Percentiles rank a stretch among this genome's conserved stretches.
phyloP scores from a whole-genome alignment of 345 rosid species.

The Passiflora organensis region DNA sequence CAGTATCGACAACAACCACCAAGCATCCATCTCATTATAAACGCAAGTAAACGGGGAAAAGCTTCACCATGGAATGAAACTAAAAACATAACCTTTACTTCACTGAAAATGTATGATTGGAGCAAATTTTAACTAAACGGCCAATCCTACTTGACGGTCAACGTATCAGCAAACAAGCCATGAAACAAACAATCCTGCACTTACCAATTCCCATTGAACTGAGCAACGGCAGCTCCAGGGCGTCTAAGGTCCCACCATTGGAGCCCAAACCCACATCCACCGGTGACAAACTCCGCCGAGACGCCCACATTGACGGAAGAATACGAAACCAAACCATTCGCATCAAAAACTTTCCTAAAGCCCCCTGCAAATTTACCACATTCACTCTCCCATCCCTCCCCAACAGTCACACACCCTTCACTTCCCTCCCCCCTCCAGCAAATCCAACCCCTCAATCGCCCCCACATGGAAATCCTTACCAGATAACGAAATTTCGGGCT shows the following conservation, averaged over 20 bases:
- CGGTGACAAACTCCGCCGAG: constrained; percentile 78
- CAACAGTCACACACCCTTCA: constrained; percentile 54
- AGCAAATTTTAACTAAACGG: too few species aligned
- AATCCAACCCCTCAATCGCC: constrained; percentile 52
- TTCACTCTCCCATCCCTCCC: constrained; percentile 48
- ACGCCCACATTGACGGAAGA: constrained; percentile 80
- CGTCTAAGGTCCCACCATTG: constrained; percentile 91
- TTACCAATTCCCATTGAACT: constrained; percentile 74
- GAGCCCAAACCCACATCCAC: constrained; percentile 74
- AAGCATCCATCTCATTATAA: too few species aligned
- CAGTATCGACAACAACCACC: too few species aligned
- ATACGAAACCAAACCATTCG: constrained; percentile 68
- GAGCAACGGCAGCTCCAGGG: constrained; percentile 63
- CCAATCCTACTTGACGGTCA: too few species aligned
- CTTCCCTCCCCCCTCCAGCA: constrained; percentile 46
- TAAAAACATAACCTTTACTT: too few species aligned
- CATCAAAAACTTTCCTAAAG: constrained; percentile 53
- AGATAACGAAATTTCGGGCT: constrained; percentile 29
- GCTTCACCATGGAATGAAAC: too few species aligned
- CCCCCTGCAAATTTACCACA: constrained; percentile 33
- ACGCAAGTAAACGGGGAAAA: too few species aligned
- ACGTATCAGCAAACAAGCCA: too few species aligned
- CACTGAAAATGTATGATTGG: too few species aligned
- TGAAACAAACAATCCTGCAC: constrained; percentile 12
- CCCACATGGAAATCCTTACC: constrained; percentile 48